Evolutionary conservation across 148 eudicot genomes (phyloP), one percentile per base, ranked within the genome.

Genomic region (Suaeda aralocaspica): DNA sequence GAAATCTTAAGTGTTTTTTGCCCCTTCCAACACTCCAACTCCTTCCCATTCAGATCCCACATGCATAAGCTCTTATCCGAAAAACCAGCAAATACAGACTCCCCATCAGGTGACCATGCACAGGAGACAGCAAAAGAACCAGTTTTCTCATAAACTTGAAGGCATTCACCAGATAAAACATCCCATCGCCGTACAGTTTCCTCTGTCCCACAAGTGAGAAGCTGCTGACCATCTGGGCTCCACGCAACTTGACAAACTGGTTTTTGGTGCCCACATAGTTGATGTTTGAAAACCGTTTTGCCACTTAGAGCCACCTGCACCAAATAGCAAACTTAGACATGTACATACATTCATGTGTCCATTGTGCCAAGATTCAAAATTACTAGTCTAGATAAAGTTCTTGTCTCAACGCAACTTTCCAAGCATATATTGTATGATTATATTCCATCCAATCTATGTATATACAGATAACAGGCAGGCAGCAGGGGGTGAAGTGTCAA

Each of bases 41-140:
- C 95, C 71, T 84, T 87, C 8, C 95, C 95, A 52, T 81, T 82
- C 75, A 89, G 53, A 80, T 87, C 95, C 97, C 97, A 92, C 83
- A 85, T 39, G 82, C 74, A 71, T 60, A 92, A 84, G 80, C 89
- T 87, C 80, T 87, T 92, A 79, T 92, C 95, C 24, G 85, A 74
- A 31, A 80, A 69, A 28, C 95, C 95, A 26, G 82, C 74, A 67
- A 84, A 83, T 46, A 92, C 72, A 30, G 75, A 76, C 55, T 83
- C 82, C 22, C 90, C 95, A 83, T 87, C 89, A 22, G 87, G 85
- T 31, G 85, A 80, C 97, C 97, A 92, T 21, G 78, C 92, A 83
- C 97, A 92, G 3, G 97, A 92, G n/a, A 89, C 74, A 46, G 78
- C 67, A 72, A 87, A 86, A 48, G 81, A 45, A 56, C 86, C 86